phyloP scores from a whole-genome alignment of 2,329 filamentous ascomycete species.

The Colletotrichum scovillei region DNA sequence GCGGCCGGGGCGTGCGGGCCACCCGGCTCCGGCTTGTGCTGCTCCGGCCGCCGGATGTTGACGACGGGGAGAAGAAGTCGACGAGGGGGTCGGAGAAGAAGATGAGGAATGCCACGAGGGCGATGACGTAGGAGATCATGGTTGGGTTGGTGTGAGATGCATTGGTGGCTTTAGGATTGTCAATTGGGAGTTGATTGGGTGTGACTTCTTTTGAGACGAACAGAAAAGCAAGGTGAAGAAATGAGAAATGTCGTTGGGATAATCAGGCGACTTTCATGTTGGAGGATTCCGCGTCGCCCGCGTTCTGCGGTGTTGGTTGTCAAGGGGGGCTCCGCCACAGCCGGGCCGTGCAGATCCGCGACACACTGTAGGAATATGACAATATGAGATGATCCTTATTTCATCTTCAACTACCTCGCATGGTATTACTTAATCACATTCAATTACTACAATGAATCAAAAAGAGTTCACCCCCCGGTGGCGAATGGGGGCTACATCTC shows the following conservation, averaged over 20 bases:
- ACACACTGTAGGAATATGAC: slow-evolving; percentile 1
- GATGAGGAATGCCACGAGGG: slow-evolving; percentile 53
- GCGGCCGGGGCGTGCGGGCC: slow-evolving; percentile 53
- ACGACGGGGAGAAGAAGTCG: slow-evolving; percentile 47
- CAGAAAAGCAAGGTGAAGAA: neutral
- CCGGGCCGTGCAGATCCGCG: slow-evolving; percentile 1
- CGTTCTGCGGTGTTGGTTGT: neutral
- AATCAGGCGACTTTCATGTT: neutral
- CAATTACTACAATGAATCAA: neutral
- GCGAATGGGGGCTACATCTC: too few species aligned
- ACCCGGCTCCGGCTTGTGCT: slow-evolving; percentile 29
- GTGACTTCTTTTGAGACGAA: neutral
- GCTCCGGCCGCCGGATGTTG: neutral
- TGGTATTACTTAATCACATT: neutral
- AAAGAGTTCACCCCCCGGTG: too few species aligned
- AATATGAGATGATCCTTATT: slow-evolving; percentile 16
- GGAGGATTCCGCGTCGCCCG: neutral
- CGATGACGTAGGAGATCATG: slow-evolving; percentile 60
- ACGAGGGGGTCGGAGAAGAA: slow-evolving; percentile 57
- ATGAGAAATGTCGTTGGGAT: neutral
- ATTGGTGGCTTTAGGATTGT: neutral
- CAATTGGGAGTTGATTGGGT: neutral
- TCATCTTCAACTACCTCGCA: neutral
- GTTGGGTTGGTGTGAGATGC: neutral
- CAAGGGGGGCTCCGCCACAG: neutral